Evolutionary conservation across 2,329 filamentous ascomycete species (phyloP).

Genomic region (Knufia fluminis): DNA sequence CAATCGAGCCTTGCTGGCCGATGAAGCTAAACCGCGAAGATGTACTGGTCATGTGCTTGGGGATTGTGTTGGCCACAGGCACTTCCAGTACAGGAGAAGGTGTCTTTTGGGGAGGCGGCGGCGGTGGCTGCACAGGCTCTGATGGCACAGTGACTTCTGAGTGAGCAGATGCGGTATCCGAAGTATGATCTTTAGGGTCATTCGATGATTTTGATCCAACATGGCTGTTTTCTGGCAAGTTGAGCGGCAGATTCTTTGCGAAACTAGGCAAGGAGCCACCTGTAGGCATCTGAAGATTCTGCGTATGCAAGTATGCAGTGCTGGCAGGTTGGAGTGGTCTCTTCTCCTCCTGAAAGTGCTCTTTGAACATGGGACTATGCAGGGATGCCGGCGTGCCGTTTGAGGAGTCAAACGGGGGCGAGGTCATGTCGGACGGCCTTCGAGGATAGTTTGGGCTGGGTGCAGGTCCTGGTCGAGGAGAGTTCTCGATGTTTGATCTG

Average conservation of each 20-base stretch:
- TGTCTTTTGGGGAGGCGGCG: slow-evolving; percentile 18
- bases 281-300: slow-evolving; percentile 30
- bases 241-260: slow-evolving; percentile 34
- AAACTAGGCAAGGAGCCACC: slow-evolving; percentile 33
- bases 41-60: slow-evolving; percentile 45
- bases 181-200: slow-evolving; percentile 15
- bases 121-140: slow-evolving; percentile 12
- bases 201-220: slow-evolving; percentile 15
- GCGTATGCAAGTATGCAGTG: slow-evolving; percentile 33
- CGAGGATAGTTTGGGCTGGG: slow-evolving; percentile 8
- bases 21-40: slow-evolving; percentile 58
- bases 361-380: slow-evolving; percentile 52
- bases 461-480: slow-evolving; percentile 6
- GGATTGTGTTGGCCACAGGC: slow-evolving; percentile 27
- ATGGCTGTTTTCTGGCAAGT: slow-evolving; percentile 3
- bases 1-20: slow-evolving; percentile 46
- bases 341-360: slow-evolving; percentile 49
- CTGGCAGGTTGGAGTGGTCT: slow-evolving; percentile 32
- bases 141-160: neutral
- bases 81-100: slow-evolving; percentile 19
- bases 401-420: neutral
- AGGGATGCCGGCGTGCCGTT: neutral
- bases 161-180: neutral
- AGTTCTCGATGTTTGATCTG: slow-evolving; percentile 22
- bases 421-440: slow-evolving; percentile 7